phyloP scores from a whole-genome alignment of 2,329 filamentous ascomycete genomes.

The Tricladium varicosporioides region DNA sequence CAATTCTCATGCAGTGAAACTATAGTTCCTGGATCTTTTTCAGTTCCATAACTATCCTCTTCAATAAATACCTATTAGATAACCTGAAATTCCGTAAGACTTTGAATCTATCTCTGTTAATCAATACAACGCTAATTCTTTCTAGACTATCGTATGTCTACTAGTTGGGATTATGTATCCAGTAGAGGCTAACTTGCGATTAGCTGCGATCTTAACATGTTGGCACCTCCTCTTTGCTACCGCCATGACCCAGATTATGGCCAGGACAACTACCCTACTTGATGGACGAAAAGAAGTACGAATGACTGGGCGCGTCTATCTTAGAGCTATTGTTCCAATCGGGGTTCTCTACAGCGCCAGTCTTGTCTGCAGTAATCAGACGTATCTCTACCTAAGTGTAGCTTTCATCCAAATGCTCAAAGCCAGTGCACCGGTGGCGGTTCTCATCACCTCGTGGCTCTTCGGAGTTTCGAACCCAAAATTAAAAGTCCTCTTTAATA shows the following conservation, averaged over 20 bases:
- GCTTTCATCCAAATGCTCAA: slow-evolving; percentile 99
- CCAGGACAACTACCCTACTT: slow-evolving; percentile 81
- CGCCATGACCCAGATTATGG: slow-evolving; percentile 86
- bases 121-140: background rate
- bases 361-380: slow-evolving; percentile 91
- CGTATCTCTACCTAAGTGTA: slow-evolving; percentile 89
- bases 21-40: slow-evolving; percentile 82
- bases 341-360: slow-evolving; percentile 91
- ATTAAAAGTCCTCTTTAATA: slow-evolving; percentile 82
- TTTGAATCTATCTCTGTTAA: background rate
- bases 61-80: slow-evolving; percentile 97
- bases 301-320: slow-evolving; percentile 93
- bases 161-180: background rate
- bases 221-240: slow-evolving; percentile 93
- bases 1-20: background rate
- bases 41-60: slow-evolving; percentile 89
- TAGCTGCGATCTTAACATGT: slow-evolving; percentile 79
- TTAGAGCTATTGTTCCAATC: slow-evolving; percentile 89
- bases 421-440: slow-evolving; percentile 88
- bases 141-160: slow-evolving; percentile 17
- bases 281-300: slow-evolving; percentile 92
- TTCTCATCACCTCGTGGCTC: slow-evolving; percentile 82
- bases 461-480: slow-evolving; percentile 81
- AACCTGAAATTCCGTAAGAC: slow-evolving; percentile 75
- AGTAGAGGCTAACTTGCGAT: slow-evolving; percentile 3